Conservation (phyloP, 1,139 yeast species). For the Taphrina deformans region DNA sequence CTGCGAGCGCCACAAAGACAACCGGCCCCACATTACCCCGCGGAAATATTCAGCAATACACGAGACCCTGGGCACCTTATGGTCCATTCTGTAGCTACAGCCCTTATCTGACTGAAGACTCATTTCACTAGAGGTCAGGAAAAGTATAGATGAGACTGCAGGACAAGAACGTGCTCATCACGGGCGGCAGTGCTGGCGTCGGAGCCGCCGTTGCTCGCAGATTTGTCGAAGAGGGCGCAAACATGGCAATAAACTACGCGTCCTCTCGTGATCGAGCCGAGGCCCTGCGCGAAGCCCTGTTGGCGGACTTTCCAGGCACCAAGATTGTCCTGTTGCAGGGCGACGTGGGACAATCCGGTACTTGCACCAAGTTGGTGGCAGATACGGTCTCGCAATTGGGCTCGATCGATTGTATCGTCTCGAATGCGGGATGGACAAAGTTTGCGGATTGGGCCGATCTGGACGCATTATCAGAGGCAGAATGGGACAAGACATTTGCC, state of each 20-base stretch:
- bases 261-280: constrained; percentile 43
- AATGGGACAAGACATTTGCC: constrained; percentile 46
- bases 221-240: constrained; percentile 40
- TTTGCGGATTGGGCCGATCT: constrained; percentile 45
- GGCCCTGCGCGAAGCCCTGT: constrained; percentile 15
- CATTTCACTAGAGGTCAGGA: too few species aligned
- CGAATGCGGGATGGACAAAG: constrained; percentile 45
- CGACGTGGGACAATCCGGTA: constrained; percentile 41
- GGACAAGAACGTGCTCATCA: constrained; percentile 36
- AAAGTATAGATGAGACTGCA: not conserved
- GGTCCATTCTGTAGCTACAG: too few species aligned
- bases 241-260: constrained; percentile 46
- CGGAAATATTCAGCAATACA: not conserved
- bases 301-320: constrained; percentile 36
- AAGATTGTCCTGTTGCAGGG: constrained; percentile 40
- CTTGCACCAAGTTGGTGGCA: constrained; percentile 39
- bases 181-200: constrained; percentile 41
- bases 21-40: not conserved
- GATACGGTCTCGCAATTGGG: constrained; percentile 38
- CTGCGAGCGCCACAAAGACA: not conserved
- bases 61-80: too few species aligned
- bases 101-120: too few species aligned
- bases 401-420: constrained; percentile 43
- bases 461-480: constrained; percentile 45
- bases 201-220: constrained; percentile 39